These are phyloP conservation scores for Aspergillus vadensis DNA, from an alignment of 2,329 filamentous ascomycete species.

Conservation along the genomic window DNA sequence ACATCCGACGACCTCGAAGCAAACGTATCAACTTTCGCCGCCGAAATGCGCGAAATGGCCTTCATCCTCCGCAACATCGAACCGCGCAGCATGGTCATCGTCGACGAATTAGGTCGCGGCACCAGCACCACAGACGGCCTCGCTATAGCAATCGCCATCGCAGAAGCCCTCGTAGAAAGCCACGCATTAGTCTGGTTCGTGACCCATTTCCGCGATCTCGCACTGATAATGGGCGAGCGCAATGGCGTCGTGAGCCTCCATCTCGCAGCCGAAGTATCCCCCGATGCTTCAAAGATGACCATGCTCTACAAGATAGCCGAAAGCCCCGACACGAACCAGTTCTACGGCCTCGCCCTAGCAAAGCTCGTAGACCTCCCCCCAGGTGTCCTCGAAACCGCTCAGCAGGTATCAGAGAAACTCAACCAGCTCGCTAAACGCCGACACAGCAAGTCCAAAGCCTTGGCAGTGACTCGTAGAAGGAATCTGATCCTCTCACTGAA, in stretches of 20 bases:
- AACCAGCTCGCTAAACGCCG: slow-evolving; percentile 59
- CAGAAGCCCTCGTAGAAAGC: slow-evolving; percentile 81
- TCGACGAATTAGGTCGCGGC: slow-evolving; percentile 89
- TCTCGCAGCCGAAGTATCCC: slow-evolving; percentile 68
- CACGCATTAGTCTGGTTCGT: slow-evolving; percentile 85
- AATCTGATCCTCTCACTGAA: slow-evolving; percentile 73
- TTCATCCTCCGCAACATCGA: slow-evolving; percentile 88
- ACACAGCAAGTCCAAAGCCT: slow-evolving; percentile 60
- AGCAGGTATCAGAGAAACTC: slow-evolving; percentile 65
- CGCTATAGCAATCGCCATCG: slow-evolving; percentile 84
- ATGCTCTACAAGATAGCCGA: slow-evolving; percentile 85
- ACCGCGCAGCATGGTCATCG: slow-evolving; percentile 72
- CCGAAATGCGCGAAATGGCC: slow-evolving; percentile 94
- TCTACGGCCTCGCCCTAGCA: slow-evolving; percentile 85
- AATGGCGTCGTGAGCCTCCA: slow-evolving; percentile 82
- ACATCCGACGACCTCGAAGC: slow-evolving; percentile 85
- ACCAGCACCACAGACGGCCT: slow-evolving; percentile 88
- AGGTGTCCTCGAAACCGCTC: slow-evolving; percentile 67
- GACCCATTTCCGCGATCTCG: slow-evolving; percentile 86
- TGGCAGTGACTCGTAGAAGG: slow-evolving; percentile 63
- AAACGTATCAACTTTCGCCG: slow-evolving; percentile 89
- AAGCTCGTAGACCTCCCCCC: slow-evolving; percentile 72
- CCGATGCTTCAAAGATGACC: slow-evolving; percentile 64
- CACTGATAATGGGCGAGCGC: slow-evolving; percentile 71
- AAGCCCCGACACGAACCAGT: slow-evolving; percentile 68